Base-by-base conservation (phyloP, 2,329 filamentous ascomycete species). In the Cladosporium velox region DNA sequence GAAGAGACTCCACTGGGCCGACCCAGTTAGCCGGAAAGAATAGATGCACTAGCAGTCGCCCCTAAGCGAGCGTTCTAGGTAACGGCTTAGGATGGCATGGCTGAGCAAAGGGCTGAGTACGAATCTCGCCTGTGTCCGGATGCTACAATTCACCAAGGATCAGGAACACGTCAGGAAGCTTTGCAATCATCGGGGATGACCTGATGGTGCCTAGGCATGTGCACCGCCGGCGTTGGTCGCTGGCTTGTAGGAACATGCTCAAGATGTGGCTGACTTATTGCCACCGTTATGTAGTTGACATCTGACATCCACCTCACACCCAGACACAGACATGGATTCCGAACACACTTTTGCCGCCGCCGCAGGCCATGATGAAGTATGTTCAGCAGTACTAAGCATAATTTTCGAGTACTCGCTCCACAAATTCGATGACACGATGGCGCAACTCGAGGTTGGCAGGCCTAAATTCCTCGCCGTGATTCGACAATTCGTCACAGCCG, bases 381-480 rank as follows among this genome's bases (percentile, higher is more conserved):
- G 49, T 30, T 24, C 15, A 15, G 49, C 26, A 15, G 38, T 65
- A n/a, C 57, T 65, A n/a, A 44, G 52, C 30, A 62, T 65, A 12
- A 61, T 65, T 14, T 65, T 61, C 44, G 64, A 65, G 57, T 62
- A 61, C 21, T 49, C 38, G 21, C 47, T 65, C 12, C 28, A 61
- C 24, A 65, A 65, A n/a, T 49, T 65, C 15, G 58, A 65, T 34
- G 44, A 51, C 26, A 65, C 64, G 11, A 38, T 60, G 64, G 64
- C 49, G 38, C 57, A 61, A 47, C 64, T 65, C 14, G 51, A 49
- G 15, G 24, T 55, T 28, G 57, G 64, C 44, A 61, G 54, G 32
- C 57, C 64, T 11, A 65, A 54, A 47, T 65, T 65, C 41, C 44
- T 59, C 32, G 35, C 64, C 21, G 57, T 65, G 41, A 65, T 65